Evolutionary conservation across 192 early-diverging fungal species (phyloP), one percentile per base, ranked within the genome.

Genomic region (Dimargaris cristalligena): DNA sequence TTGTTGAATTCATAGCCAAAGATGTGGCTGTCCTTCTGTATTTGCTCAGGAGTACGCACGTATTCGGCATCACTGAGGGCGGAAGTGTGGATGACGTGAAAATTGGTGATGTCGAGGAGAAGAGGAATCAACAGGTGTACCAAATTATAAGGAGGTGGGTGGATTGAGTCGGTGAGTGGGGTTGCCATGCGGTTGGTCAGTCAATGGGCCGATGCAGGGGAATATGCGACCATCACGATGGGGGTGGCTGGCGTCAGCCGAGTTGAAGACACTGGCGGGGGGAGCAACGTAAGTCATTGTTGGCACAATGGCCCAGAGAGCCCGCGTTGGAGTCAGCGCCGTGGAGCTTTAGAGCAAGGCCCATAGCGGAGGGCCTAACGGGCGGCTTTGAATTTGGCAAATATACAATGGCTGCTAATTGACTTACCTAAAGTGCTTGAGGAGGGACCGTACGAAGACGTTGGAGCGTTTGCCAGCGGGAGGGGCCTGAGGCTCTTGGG

Each of bases 1-100:
- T 79, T 71, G 34, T 72, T 78, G 76, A 81, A 86, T 34, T 65
- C 67, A 1, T 60, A 65, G 23, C 73, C 77, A 35, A 68, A 65
- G 26, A 76, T 45, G 11, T 72, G 66, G 44, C 59, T 62, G 63
- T 78, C 82, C 18, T 62, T 64, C 35, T 75, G 69, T 44, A 83
- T 74, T 63, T 83, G 72, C 32, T 69, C 63, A 4, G 77, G 71
- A 16, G 74, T 69, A 18, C 85, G 82, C 16, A 74, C 64, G 48
- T 82, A 80, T 45, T 75, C 73, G 1, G 82, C 80, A 67, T 78
- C 66, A 31, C 44, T 64, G 58, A 63, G 63, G 35, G 64, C 18
- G 31, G 10, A 20, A 8, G 20, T 16, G 32, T 14, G 18, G 6
- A 34, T 28, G 29, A 33, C 30, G 29, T n/a, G 54, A n/a, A 3